phyloP scores from a whole-genome alignment of 805 yeast genomes.

The Candida ascalaphidarum region DNA sequence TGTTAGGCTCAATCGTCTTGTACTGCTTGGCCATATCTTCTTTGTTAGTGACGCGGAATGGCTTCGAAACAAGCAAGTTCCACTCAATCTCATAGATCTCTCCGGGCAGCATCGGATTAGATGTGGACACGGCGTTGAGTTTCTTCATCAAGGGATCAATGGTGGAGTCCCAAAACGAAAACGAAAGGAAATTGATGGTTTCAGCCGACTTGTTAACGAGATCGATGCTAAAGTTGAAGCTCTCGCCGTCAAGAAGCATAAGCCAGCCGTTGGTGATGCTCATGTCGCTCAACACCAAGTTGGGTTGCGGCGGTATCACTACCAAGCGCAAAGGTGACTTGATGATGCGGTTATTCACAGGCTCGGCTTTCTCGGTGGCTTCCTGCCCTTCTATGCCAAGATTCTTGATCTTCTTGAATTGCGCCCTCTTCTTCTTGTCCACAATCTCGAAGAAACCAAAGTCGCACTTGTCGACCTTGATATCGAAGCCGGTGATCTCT shows the following conservation, averaged over 20 bases:
- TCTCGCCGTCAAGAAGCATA: slow-evolving; percentile 77
- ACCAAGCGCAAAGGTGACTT: slow-evolving; percentile 14
- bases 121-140: slow-evolving; percentile 23
- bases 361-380: slow-evolving; percentile 4
- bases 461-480: slow-evolving; percentile 44
- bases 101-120: slow-evolving; percentile 34
- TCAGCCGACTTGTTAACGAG: slow-evolving; percentile 54
- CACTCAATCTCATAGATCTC: slow-evolving; percentile 75
- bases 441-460: slow-evolving; percentile 36
- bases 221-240: slow-evolving; percentile 37
- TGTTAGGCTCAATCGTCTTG: slow-evolving; percentile 27
- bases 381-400: slow-evolving; percentile 1
- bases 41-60: slow-evolving; percentile 47
- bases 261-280: slow-evolving; percentile 57
- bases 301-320: slow-evolving; percentile 49
- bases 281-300: slow-evolving; percentile 41
- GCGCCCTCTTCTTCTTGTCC: slow-evolving; percentile 14
- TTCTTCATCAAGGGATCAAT: slow-evolving; percentile 54
- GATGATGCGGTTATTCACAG: slow-evolving; percentile 16
- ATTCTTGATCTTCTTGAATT: slow-evolving; percentile 5
- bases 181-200: slow-evolving; percentile 46
- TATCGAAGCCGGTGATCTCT: slow-evolving; percentile 40
- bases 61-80: slow-evolving; percentile 47
- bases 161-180: slow-evolving; percentile 67
- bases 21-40: slow-evolving; percentile 26